Percentiles rank a stretch among this genome's conserved stretches.
These are phyloP conservation scores for Lavandula angustifolia DNA, from an alignment of 257 asterid genomes.

Conservation along the genomic window DNA sequence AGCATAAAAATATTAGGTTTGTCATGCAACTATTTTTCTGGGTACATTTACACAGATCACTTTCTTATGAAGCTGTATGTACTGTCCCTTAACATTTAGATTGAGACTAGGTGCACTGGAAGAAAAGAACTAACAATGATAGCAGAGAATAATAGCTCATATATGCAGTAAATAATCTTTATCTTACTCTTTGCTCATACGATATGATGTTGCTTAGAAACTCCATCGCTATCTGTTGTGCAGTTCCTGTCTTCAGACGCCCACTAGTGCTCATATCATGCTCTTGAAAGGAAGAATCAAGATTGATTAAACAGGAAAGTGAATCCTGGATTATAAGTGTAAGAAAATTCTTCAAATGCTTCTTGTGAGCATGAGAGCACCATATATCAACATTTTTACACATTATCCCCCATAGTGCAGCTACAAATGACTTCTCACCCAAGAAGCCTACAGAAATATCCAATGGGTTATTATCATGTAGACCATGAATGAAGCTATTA, in stretches of 20 bases:
- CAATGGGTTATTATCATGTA: slow-evolving; percentile 40
- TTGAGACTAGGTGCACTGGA: slow-evolving; percentile 13
- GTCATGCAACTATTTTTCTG: slow-evolving; percentile 1
- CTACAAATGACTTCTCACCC: slow-evolving; percentile 51
- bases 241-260: slow-evolving; percentile 44
- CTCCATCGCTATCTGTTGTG: slow-evolving; percentile 58
- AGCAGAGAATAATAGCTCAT: slow-evolving; percentile 11
- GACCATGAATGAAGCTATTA: slow-evolving; percentile 33
- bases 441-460: slow-evolving; percentile 57
- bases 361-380: slow-evolving; percentile 74
- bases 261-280: slow-evolving; percentile 33
- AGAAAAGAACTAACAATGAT: slow-evolving; percentile 12
- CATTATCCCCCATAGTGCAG: slow-evolving; percentile 59
- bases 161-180: slow-evolving; percentile 5
- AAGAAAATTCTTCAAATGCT: slow-evolving; percentile 63
- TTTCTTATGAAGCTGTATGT: slow-evolving; percentile 15
- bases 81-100: slow-evolving; percentile 7
- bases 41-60: slow-evolving; percentile 3
- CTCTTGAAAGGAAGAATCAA: slow-evolving; percentile 33
- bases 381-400: slow-evolving; percentile 78
- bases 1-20: neutral
- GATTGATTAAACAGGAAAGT: slow-evolving; percentile 39
- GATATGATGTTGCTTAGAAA: slow-evolving; percentile 63
- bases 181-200: slow-evolving; percentile 76
- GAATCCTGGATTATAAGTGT: slow-evolving; percentile 49